A percentile compares a stretch with the other conserved stretches of the same genome.
Evolutionary conservation across 305 asterid species (phyloP).

Genomic region (Fraxinus nigra): DNA sequence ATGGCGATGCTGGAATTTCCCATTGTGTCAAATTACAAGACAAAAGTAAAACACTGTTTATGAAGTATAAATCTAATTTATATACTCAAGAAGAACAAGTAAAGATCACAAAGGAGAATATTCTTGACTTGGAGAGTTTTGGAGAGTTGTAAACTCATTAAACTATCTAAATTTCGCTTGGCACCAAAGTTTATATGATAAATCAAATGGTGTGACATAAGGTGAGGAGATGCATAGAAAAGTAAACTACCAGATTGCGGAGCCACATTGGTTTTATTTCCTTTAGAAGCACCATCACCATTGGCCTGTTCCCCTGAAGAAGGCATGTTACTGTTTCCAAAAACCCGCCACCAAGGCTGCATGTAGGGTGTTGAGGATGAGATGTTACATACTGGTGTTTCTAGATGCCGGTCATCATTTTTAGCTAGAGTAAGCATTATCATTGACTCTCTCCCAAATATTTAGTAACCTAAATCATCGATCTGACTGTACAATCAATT

Average conservation of each 20-base stretch:
- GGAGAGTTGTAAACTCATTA: background rate
- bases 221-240: conserved; percentile 7
- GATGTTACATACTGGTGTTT: conserved; percentile 38
- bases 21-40: background rate
- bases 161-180: background rate
- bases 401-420: conserved; percentile 42
- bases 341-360: conserved; percentile 77
- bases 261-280: conserved; percentile 27
- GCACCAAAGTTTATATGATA: background rate
- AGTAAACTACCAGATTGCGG: conserved; percentile 41
- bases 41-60: background rate
- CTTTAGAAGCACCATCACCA: conserved; percentile 37
- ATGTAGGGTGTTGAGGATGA: conserved; percentile 38
- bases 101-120: background rate
- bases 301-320: conserved; percentile 39
- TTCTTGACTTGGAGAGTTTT: background rate
- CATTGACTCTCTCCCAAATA: conserved; percentile 31
- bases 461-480: conserved; percentile 29
- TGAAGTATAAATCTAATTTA: background rate
- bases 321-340: conserved; percentile 46
- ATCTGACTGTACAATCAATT: conserved; percentile 7
- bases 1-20: background rate
- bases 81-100: background rate
- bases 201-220: background rate
- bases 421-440: conserved; percentile 65